Evolutionary conservation across 192 early-diverging fungal species (phyloP).

Genomic region (Gonapodya prolifera): DNA sequence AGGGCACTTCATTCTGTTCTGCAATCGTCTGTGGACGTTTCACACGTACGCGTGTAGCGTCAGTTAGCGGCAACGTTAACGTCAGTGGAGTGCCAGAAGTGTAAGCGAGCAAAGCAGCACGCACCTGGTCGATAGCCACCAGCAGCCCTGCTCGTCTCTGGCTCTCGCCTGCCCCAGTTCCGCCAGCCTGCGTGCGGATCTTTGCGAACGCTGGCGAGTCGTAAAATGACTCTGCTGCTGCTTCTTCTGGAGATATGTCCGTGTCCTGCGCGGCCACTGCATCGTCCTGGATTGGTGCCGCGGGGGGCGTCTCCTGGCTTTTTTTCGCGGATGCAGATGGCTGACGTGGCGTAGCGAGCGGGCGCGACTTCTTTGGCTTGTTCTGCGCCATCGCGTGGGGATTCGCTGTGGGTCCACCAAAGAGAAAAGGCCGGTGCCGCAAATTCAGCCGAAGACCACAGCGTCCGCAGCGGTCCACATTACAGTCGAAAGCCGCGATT

Average conservation of each 20-base stretch:
- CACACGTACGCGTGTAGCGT: too few species aligned
- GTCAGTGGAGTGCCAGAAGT: too few species aligned
- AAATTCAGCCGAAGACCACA: too few species aligned
- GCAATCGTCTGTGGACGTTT: background rate
- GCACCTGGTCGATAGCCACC: background rate
- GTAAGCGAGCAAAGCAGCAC: too few species aligned
- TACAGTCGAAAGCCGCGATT: too few species aligned
- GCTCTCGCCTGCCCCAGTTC: background rate
- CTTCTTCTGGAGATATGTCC: background rate
- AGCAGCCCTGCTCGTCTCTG: background rate
- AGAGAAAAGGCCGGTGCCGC: too few species aligned
- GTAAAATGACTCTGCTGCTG: background rate
- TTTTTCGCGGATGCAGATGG: background rate
- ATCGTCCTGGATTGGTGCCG: background rate
- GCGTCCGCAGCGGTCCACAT: too few species aligned
- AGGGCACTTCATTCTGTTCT: background rate
- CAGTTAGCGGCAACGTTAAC: too few species aligned
- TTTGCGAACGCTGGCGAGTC: background rate
- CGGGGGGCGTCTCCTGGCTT: background rate
- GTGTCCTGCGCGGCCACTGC: background rate
- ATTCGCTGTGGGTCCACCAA: too few species aligned
- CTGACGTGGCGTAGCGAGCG: background rate
- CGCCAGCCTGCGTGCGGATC: background rate
- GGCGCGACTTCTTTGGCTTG: background rate
- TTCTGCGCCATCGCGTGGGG: too few species aligned